Evolutionary conservation across 2,329 filamentous ascomycete genomes (phyloP), one percentile per base, ranked within the genome.

Genomic region (Penicillium sp.): DNA sequence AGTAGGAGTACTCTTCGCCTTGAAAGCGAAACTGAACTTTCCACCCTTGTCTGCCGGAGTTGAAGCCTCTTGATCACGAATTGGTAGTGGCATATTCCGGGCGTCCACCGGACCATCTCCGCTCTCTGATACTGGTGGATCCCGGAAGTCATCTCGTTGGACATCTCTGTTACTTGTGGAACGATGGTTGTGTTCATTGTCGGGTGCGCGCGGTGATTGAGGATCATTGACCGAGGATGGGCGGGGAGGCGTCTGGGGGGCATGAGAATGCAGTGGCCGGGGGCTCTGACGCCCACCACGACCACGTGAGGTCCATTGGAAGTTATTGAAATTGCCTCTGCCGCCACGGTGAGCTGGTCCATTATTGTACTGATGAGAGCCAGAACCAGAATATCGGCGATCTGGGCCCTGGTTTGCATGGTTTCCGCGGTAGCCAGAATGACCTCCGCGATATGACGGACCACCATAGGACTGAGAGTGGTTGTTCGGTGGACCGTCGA

Each of bases 21-120:
- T 97, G 74, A 98, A 91, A 1, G 92, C 91, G 73, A 98, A 98
- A 72, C 91, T 96, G 69, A 97, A 96, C 75, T 93, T 95, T 45
- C 86, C 86, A 3, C 79, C 78, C 57, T 80, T 78, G 69, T 80
- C 72, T 58, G 75, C 69, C 58, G 83, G 79, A n/a, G 84, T 79
- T 5, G 84, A 81, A 2, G 81, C 78, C 21, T 83, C 79, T 2
- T 82, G 76, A 39, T 84, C 78, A 56, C 84, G 83, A 55, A 75
- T 79, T 11, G 84, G 81, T 21, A 82, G 82, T 29, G 82, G 81
- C 75, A 85, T 84, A 53, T 81, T 78, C 55, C 83, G 81, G 22
- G 76, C 70, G 48, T 31, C 46, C 10, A 26, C 11, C 19, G 42
- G 54, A 22, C 37, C 33, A 29, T 76, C 74, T 21, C 57, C 65